phyloP scores from a whole-genome alignment of 2,329 filamentous ascomycete genomes.

The Fusarium proliferatum region DNA sequence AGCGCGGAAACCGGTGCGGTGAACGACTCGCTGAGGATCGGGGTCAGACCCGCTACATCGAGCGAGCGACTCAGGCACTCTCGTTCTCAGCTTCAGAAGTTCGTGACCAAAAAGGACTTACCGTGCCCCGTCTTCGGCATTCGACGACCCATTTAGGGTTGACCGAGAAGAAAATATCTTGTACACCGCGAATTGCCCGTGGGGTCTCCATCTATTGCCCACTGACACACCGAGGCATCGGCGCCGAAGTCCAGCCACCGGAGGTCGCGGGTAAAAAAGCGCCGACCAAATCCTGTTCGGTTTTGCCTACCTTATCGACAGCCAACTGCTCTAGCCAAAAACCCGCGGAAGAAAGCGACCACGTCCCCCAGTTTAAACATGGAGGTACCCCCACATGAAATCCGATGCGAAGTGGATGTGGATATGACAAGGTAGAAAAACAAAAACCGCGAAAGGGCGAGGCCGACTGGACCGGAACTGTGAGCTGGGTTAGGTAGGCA shows the following conservation, averaged over 20 bases:
- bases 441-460: conserved; percentile 13
- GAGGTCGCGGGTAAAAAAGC: conserved; percentile 29
- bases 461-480: conserved; percentile 1
- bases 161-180: conserved; percentile 19
- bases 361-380: conserved; percentile 29
- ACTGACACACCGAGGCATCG: conserved; percentile 40
- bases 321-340: conserved; percentile 4
- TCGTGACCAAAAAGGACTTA: conserved; percentile 25
- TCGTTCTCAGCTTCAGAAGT: conserved; percentile 18
- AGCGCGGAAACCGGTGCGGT: conserved; percentile 20
- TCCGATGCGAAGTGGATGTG: conserved; percentile 35
- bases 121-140: conserved; percentile 15
- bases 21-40: conserved; percentile 21
- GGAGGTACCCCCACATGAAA: conserved; percentile 39
- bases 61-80: conserved; percentile 25
- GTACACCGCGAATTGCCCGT: conserved; percentile 37
- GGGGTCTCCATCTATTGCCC: conserved; percentile 19
- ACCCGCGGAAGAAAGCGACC: conserved; percentile 28
- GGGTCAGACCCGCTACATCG: conserved; percentile 6
- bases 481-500: not conserved
- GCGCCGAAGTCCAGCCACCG: conserved; percentile 25
- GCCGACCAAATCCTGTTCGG: conserved; percentile 26
- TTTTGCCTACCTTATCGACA: conserved; percentile 1
- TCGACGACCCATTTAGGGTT: conserved; percentile 28
- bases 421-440: conserved; percentile 1